Percentiles rank a stretch among this genome's conserved stretches.
Evolutionary conservation across 305 asterid species (phyloP).

Genomic region (Fraxinus paxiana): DNA sequence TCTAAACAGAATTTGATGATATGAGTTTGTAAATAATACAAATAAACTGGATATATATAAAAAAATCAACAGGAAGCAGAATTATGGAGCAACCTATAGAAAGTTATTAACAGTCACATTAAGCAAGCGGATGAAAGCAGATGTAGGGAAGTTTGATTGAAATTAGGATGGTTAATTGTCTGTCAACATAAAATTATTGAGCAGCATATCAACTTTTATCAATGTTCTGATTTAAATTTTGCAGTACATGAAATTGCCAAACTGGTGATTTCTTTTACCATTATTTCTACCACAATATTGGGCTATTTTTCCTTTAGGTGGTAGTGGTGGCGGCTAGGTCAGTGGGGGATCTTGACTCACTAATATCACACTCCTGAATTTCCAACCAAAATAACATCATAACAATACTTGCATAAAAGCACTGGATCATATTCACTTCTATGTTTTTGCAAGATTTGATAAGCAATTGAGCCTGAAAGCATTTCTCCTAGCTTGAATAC

Average conservation of each 20-base stretch:
- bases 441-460: neutral
- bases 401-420: neutral
- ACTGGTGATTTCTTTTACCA: neutral
- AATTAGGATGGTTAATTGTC: neutral
- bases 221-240: neutral
- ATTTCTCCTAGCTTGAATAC: neutral
- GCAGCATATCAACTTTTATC: neutral
- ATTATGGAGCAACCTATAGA: neutral
- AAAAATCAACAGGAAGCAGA: neutral
- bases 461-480: neutral
- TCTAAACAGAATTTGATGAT: neutral
- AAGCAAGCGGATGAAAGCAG: neutral
- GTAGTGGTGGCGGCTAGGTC: neutral
- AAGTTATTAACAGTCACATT: neutral
- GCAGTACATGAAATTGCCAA: neutral
- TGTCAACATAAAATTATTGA: neutral
- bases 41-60: slow-evolving; percentile 6
- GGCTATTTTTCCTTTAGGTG: neutral
- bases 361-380: neutral
- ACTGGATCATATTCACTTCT: neutral
- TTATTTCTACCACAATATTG: slow-evolving; percentile 24
- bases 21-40: neutral
- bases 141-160: neutral
- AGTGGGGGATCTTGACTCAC: neutral
- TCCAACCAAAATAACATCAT: neutral